A percentile compares a stretch with the other conserved stretches of the same genome.
Evolutionary conservation across 1,284 basidiomycete species (phyloP).

Genomic region (Ganoderma sp.): DNA sequence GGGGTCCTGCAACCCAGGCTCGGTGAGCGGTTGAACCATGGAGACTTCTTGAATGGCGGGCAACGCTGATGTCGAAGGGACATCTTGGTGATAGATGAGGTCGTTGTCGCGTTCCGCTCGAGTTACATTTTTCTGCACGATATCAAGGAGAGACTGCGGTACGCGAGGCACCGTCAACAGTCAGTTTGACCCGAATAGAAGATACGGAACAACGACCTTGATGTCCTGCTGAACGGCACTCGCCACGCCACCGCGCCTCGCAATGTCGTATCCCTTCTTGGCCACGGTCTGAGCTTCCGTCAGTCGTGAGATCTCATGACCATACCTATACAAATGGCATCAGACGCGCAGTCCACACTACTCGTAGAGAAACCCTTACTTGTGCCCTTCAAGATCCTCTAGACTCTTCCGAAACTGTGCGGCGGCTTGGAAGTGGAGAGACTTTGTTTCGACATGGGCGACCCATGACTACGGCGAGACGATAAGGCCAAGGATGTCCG

Average conservation of each 20-base stretch:
- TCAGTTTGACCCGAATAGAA: neutral
- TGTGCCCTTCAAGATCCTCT: constrained; percentile 87
- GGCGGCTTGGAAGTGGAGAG: constrained; percentile 87
- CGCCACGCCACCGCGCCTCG: constrained; percentile 66
- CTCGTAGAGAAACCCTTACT: constrained; percentile 47
- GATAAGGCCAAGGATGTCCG: neutral
- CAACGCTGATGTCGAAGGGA: constrained; percentile 78
- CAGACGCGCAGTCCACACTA: neutral
- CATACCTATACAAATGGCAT: constrained; percentile 63
- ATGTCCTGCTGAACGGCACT: constrained; percentile 75
- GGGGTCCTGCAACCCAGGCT: constrained; percentile 70
- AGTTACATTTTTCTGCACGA: constrained; percentile 70
- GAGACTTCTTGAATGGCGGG: constrained; percentile 68
- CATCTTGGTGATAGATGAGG: constrained; percentile 91
- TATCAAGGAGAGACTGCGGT: constrained; percentile 67
- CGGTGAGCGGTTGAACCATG: constrained; percentile 72
- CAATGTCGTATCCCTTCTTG: constrained; percentile 78
- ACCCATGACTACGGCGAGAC: constrained; percentile 71
- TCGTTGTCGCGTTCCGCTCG: constrained; percentile 93
- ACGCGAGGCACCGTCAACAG: neutral
- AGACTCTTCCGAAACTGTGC: constrained; percentile 90
- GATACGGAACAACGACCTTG: constrained; percentile 57
- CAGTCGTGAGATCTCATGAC: constrained; percentile 81
- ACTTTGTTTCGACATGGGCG: constrained; percentile 84
- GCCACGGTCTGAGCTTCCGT: constrained; percentile 69